Base-by-base conservation (phyloP, 495 filamentous ascomycete species). In the Delitschia confertaspora region DNA sequence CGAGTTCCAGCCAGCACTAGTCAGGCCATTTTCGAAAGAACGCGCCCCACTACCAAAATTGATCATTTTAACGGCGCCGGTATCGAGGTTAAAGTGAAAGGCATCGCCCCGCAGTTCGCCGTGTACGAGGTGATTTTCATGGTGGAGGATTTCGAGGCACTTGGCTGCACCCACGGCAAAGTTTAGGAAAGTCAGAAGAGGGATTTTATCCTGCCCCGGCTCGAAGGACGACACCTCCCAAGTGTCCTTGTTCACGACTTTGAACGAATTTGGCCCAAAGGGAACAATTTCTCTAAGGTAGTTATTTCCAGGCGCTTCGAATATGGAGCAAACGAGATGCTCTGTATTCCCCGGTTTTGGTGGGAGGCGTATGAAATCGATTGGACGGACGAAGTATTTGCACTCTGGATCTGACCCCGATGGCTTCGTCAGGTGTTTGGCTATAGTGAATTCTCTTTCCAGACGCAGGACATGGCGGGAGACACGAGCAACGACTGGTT, bases 101-200 rank as follows among this genome's bases (percentile, higher is more conserved):
- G 88, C 83, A 64, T 95, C 88, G 0, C 76, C 81, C 17, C 88
- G 73, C 29, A 95, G 75, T 60, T 95, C 88, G 36, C 87, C 88
- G 56, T 95, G 87, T 1, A 93, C 76, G 13, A 85, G 76, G 31
- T 80, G 77, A 27, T 86, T 71, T 1, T 83, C 80, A 64, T 93
- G 83, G 53, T 95, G 88, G 10, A 95, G 56, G 20, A 91, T 78
- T 60, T 95, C 88, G 30, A 88, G 58, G 55, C 85, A 91, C 55
- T 89, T 80, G 11, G 80, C 76, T 5, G 86, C 84, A 18, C 86
- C 86, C 43, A 93, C 79, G 10, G 86, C 87, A 59, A 95, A 93
- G 53, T 89, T 83, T 2, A 95, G 71, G 57, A 93, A 95, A 6
- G 73, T 68, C 20, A 77, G 63, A 9, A 93, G 66, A 40, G 82